Evolutionary conservation across 345 rosid genomes (phyloP), one percentile per base, ranked within the genome.

Genomic region (Pseudoturritis turrita): DNA sequence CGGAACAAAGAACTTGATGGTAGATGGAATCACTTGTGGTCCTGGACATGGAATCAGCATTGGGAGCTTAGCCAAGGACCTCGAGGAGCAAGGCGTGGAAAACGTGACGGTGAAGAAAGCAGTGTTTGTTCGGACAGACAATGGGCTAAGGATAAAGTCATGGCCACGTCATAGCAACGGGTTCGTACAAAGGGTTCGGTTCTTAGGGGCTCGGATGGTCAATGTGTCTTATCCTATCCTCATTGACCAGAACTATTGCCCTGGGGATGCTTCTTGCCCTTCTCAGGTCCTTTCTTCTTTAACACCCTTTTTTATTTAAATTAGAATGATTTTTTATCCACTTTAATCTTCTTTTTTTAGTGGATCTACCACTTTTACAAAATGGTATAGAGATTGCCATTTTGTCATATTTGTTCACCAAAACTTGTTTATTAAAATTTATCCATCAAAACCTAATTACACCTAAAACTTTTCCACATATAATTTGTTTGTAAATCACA

Each of bases 41-140:
- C 92, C 92, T 4, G 92, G 89, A 6, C 92, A 87, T 50, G 89
- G 91, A 11, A 85, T 87, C 59, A 86, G 96, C 77, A 87, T 85
- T 37, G 88, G 91, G 31, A 85, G 87, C 63, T 61, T 85, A 55
- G 96, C 59, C 0, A 85, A 78, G 73, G 76, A 68, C 1, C 2
- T 9, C 49, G 52, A 82, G 1, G 88, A 87, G 63, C 50, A 74
- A n/a, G 96, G 96, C 1, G 89, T 89, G 6, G 71, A 52, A 71
- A 85, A 86, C 36, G 82, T 86, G 44, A 82, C 86, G 0, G 85
- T 82, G 3, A 79, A 46, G 18, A 80, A 46, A 3, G 73, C 84
- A 8, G 52, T 55, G 11, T 88, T 89, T 14, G 13, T 39, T 14
- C 67, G 72, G 23, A 77, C 91, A 1, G 72, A 72, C 59, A 89